A percentile compares a stretch with the other conserved stretches of the same genome.
Conservation (phyloP, 1,284 basidiomycete genomes). For the Ustilago cynodontis region DNA sequence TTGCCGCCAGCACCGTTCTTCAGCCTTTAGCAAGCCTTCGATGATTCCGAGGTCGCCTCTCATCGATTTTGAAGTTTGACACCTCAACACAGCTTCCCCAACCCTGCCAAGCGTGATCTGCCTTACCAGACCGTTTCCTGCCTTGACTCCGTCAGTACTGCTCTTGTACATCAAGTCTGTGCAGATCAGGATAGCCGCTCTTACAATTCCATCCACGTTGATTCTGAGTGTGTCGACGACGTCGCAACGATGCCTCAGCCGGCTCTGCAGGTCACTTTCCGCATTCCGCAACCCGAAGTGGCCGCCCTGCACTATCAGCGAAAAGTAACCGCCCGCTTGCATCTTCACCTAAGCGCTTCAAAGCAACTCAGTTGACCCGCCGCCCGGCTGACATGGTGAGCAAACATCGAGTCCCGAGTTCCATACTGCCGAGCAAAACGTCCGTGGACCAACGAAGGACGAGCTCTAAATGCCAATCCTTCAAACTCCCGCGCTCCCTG, state of each 20-base stretch:
- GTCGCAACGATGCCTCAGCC: neutral
- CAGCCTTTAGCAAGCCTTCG: neutral
- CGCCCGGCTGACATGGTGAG: no score
- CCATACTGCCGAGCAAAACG: neutral
- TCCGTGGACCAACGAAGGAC: neutral
- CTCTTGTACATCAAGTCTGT: neutral
- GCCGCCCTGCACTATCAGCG: neutral
- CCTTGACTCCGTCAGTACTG: neutral
- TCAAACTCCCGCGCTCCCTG: neutral
- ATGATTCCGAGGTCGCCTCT: neutral
- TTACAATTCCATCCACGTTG: neutral
- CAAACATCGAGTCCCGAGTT: neutral
- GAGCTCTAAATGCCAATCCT: neutral
- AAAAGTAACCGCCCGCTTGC: neutral
- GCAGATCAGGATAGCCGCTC: neutral
- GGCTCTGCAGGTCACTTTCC: neutral
- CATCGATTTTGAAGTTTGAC: neutral
- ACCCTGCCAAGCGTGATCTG: neutral
- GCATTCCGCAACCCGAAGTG: neutral
- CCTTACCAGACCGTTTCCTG: neutral
- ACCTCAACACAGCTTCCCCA: neutral
- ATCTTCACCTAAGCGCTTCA: neutral
- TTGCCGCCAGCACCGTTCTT: neutral
- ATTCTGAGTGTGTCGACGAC: neutral
- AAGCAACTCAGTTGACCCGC: no score